Conservation (phyloP, 306 rosid species). For the Gastrolobium villosum region DNA sequence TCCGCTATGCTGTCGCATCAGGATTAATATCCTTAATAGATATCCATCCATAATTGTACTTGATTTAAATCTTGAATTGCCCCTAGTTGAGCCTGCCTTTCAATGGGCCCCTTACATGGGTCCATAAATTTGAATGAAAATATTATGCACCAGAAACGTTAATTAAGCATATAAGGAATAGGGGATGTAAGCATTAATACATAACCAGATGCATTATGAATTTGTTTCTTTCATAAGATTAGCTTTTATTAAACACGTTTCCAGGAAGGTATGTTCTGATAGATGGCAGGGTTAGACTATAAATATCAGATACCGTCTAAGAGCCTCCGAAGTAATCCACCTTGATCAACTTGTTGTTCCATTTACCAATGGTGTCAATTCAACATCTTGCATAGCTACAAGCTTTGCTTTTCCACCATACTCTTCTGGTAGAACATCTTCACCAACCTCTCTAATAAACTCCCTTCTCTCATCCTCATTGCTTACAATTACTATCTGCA, state of each 20-base stretch:
- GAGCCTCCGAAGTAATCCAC: constrained; percentile 2
- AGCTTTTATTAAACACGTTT: constrained; percentile 24
- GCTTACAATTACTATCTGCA: constrained; percentile 83
- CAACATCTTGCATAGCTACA: constrained; percentile 71
- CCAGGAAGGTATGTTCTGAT: constrained; percentile 11
- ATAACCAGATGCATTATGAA: neutral
- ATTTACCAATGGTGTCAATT: constrained; percentile 50
- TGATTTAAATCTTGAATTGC: too few relatives aligned
- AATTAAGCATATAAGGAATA: too few relatives aligned
- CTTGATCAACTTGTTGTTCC: constrained; percentile 49
- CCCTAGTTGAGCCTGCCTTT: too few relatives aligned
- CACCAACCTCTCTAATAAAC: constrained; percentile 77
- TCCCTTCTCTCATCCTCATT: constrained; percentile 68
- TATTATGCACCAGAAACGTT: too few relatives aligned
- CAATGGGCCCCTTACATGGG: too few relatives aligned
- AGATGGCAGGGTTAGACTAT: constrained; percentile 17
- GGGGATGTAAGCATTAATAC: too few relatives aligned
- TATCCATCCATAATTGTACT: too few relatives aligned
- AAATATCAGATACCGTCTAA: neutral
- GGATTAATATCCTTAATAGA: too few relatives aligned
- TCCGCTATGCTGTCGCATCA: too few relatives aligned
- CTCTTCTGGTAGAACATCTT: constrained; percentile 78
- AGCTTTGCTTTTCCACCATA: constrained; percentile 88
- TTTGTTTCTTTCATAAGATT: neutral
- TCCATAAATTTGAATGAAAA: too few relatives aligned